These are phyloP conservation scores for Malus domestica DNA, from an alignment of 306 rosid genomes.

Conservation along the genomic window DNA sequence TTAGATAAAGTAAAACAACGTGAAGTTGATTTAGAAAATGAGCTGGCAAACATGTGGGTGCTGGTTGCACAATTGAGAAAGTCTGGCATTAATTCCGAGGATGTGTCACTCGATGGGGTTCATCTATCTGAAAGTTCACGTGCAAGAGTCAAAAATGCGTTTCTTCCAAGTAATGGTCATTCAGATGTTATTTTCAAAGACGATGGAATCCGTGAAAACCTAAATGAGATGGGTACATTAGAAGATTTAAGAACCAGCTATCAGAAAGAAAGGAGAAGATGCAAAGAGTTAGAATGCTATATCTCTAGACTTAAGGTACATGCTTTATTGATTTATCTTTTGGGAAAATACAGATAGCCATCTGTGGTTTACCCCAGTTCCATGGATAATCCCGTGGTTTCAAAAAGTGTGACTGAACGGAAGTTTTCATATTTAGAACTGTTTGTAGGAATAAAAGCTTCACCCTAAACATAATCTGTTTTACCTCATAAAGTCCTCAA, in stretches of 20 bases:
- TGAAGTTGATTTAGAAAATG: slow-evolving; percentile 58
- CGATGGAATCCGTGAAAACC: slow-evolving; percentile 18
- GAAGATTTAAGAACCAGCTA: slow-evolving; percentile 54
- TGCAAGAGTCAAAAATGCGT: slow-evolving; percentile 30
- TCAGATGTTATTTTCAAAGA: slow-evolving; percentile 31
- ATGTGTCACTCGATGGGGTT: slow-evolving; percentile 29
- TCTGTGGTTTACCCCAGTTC: slow-evolving; percentile 1
- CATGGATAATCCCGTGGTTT: background rate
- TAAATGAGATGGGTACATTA: slow-evolving; percentile 30
- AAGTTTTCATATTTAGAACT: background rate
- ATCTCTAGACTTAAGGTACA: slow-evolving; percentile 66
- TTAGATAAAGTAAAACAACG: slow-evolving; percentile 58
- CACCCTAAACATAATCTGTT: background rate
- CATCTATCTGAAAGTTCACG: slow-evolving; percentile 27
- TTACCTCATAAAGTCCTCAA: background rate
- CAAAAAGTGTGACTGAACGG: background rate
- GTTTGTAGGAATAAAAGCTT: background rate
- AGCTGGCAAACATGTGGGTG: slow-evolving; percentile 61
- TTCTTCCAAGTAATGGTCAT: slow-evolving; percentile 25
- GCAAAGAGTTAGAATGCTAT: slow-evolving; percentile 54
- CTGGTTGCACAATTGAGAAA: slow-evolving; percentile 47
- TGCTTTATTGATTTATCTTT: background rate
- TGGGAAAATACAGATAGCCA: background rate
- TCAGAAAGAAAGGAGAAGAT: slow-evolving; percentile 63
- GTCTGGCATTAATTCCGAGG: slow-evolving; percentile 35